phyloP scores from a whole-genome alignment of 2,329 filamentous ascomycete species.

The Colletotrichum tropicale region DNA sequence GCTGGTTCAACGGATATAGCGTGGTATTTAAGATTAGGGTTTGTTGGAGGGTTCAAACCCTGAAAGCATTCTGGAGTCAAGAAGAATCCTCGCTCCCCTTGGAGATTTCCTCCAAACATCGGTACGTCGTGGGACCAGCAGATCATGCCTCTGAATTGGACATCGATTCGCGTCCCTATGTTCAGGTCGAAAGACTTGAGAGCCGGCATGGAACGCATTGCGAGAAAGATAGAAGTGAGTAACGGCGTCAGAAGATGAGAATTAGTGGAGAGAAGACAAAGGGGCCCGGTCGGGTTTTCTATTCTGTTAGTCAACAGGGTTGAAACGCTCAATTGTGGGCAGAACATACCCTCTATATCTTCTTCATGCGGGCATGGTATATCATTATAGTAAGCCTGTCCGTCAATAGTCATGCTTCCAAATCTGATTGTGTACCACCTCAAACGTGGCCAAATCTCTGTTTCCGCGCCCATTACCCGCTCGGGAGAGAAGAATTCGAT shows the following conservation, averaged over 20 bases:
- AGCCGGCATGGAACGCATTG: not conserved
- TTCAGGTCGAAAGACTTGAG: not conserved
- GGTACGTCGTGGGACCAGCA: not conserved
- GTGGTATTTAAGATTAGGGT: not conserved
- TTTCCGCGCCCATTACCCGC: not conserved
- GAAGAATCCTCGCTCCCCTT: not conserved
- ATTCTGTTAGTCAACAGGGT: not conserved
- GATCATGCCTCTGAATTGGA: not conserved
- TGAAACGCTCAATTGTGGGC: not conserved
- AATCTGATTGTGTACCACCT: fast-evolving
- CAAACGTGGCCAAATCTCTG: not conserved
- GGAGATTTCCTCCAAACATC: not conserved
- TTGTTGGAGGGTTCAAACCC: not conserved
- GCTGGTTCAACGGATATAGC: not conserved
- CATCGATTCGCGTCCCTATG: not conserved
- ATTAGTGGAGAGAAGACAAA: not conserved
- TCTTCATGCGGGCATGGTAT: not conserved
- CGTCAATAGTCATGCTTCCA: not conserved
- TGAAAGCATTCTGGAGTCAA: not conserved
- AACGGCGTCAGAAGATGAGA: not conserved
- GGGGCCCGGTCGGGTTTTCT: not conserved
- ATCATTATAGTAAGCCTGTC: not conserved
- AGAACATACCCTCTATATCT: fast-evolving
- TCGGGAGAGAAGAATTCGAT: not conserved
- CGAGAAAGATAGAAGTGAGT: not conserved